A percentile compares a stretch with the other conserved stretches of the same genome.
These are phyloP conservation scores for Anacardium occidentale DNA, from an alignment of 345 rosid species.

Conservation along the genomic window DNA sequence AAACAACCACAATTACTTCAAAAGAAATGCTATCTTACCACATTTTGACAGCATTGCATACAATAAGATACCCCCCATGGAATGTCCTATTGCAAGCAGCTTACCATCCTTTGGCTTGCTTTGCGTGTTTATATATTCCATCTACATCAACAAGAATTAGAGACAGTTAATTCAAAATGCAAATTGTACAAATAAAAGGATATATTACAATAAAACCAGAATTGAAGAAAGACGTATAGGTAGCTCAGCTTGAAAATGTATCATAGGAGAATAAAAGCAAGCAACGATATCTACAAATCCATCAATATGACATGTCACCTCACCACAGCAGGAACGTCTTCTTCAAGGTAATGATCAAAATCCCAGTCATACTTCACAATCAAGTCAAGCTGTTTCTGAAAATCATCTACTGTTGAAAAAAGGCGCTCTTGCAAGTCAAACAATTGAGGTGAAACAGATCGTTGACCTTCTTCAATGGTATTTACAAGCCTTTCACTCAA, in stretches of 20 bases:
- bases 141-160: slow-evolving; percentile 35
- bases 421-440: slow-evolving; percentile 81
- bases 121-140: slow-evolving; percentile 55
- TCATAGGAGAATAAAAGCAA: slow-evolving; percentile 13
- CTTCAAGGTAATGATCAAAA: slow-evolving; percentile 88
- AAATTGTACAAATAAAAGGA: background rate
- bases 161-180: background rate
- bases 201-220: background rate
- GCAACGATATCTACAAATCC: slow-evolving; percentile 24
- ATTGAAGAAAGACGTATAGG: no score
- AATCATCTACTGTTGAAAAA: slow-evolving; percentile 74
- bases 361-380: slow-evolving; percentile 93
- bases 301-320: slow-evolving; percentile 57
- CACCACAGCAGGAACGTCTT: slow-evolving; percentile 99
- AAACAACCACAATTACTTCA: no score
- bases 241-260: background rate
- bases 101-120: slow-evolving; percentile 64
- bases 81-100: slow-evolving; percentile 71
- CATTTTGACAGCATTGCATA: slow-evolving; percentile 60
- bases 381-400: slow-evolving; percentile 92
- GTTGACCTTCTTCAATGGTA: slow-evolving; percentile 76
- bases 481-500: slow-evolving; percentile 70
- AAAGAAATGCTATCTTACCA: slow-evolving; percentile 40
- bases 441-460: slow-evolving; percentile 77
- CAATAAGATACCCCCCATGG: slow-evolving; percentile 83